A percentile compares a stretch with the other conserved stretches of the same genome.
These are phyloP conservation scores for Cyamopsis tetragonoloba DNA, from an alignment of 306 rosid species.

Conservation along the genomic window DNA sequence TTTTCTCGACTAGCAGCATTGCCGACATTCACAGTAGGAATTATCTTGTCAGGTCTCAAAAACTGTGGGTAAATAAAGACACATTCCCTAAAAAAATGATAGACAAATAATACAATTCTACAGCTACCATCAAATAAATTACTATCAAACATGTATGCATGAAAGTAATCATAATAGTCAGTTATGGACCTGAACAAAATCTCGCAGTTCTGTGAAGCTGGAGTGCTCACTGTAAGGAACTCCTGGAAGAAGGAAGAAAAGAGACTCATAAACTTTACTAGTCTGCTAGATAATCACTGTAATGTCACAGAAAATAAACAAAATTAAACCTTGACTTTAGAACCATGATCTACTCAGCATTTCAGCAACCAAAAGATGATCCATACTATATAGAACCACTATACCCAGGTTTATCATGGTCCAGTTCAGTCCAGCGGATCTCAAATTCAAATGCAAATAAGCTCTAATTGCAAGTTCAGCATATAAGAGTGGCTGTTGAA, in stretches of 20 bases:
- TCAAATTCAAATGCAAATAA: background rate
- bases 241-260: slow-evolving; percentile 33
- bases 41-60: slow-evolving; percentile 50
- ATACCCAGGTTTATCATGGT: background rate
- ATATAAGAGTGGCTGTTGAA: slow-evolving; percentile 19
- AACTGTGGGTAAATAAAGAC: slow-evolving; percentile 30
- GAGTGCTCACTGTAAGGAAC: slow-evolving; percentile 68
- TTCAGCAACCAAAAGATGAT: slow-evolving; percentile 2
- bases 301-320: slow-evolving; percentile 1
- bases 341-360: slow-evolving; percentile 17
- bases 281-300: background rate
- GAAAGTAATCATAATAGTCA: background rate
- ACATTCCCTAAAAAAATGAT: background rate
- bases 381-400: background rate
- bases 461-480: background rate
- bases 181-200: slow-evolving; percentile 48
- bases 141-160: background rate
- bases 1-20: slow-evolving; percentile 47
- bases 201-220: slow-evolving; percentile 51
- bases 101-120: background rate
- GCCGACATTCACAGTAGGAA: slow-evolving; percentile 50
- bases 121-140: background rate
- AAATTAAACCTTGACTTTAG: background rate
- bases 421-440: background rate
- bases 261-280: slow-evolving; percentile 1